Percentiles rank a stretch among this genome's conserved stretches.
These are phyloP conservation scores for Apiospora aurea DNA, from an alignment of 2,329 filamentous ascomycete species.

Conservation along the genomic window DNA sequence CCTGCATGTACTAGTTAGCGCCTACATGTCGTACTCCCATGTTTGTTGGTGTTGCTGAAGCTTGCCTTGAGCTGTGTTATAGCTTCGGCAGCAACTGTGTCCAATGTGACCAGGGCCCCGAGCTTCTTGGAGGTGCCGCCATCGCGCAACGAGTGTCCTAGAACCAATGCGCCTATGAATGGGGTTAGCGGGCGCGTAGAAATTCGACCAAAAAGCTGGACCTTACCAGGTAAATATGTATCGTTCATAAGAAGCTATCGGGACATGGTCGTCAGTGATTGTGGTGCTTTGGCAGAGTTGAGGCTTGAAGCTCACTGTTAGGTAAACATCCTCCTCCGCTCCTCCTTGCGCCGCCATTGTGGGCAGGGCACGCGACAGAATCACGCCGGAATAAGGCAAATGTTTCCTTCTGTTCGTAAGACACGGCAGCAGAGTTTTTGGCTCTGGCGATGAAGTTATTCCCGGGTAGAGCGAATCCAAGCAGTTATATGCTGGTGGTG, in stretches of 20 bases:
- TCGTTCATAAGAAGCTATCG: conserved; percentile 87
- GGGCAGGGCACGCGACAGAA: conserved; percentile 25
- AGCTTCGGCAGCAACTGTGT: conserved; percentile 77
- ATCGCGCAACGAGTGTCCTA: conserved; percentile 94
- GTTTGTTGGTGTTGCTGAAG: conserved; percentile 19
- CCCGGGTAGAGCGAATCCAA: neutral
- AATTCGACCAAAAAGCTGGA: conserved; percentile 27
- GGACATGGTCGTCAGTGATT: neutral
- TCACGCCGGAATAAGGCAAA: neutral
- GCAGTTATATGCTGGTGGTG: neutral
- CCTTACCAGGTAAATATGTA: conserved; percentile 87
- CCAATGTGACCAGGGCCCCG: conserved; percentile 81
- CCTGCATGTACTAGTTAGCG: conserved; percentile 54
- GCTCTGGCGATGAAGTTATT: neutral
- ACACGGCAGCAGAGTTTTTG: neutral
- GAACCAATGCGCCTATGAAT: conserved; percentile 80
- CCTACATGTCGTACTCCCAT: conserved; percentile 13
- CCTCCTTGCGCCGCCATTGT: conserved; percentile 48
- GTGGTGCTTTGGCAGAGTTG: conserved; percentile 51
- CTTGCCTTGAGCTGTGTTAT: conserved; percentile 80
- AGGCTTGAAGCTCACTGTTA: conserved; percentile 26
- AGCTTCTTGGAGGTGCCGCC: conserved; percentile 85
- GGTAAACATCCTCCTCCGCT: conserved; percentile 28
- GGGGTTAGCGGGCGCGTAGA: conserved; percentile 30
- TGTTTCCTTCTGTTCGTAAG: neutral